phyloP scores from a whole-genome alignment of 2,329 filamentous ascomycete genomes.

The Verticillium zaregamsianum region DNA sequence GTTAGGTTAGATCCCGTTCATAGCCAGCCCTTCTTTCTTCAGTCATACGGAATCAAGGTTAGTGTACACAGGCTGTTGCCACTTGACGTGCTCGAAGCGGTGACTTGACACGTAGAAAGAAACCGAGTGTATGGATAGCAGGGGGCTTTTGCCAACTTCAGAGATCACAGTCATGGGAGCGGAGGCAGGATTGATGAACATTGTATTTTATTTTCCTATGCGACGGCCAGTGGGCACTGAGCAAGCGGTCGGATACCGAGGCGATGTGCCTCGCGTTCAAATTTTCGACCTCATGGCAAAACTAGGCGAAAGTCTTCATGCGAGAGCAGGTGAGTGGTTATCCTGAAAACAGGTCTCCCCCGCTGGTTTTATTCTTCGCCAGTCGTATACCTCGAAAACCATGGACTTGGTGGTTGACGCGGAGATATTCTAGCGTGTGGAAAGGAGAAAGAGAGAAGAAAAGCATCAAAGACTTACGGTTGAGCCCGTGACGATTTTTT shows the following conservation, averaged over 20 bases:
- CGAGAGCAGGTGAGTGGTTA: conserved; percentile 57
- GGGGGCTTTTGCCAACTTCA: too few species aligned
- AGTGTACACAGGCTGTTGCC: neutral
- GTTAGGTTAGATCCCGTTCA: neutral
- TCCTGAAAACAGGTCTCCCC: conserved; percentile 31
- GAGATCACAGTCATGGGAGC: too few species aligned
- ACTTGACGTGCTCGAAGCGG: neutral
- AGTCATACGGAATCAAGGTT: neutral
- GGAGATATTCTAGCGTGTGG: conserved; percentile 80
- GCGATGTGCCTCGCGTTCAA: conserved; percentile 79
- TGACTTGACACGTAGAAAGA: too few species aligned
- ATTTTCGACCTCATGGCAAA: conserved; percentile 64
- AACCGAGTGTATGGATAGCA: too few species aligned
- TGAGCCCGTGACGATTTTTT: neutral
- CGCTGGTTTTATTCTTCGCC: conserved; percentile 70
- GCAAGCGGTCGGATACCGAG: neutral
- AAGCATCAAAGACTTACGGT: neutral
- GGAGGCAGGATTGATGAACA: too few species aligned
- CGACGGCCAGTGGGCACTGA: neutral
- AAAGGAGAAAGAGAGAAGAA: conserved; percentile 12
- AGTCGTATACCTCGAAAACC: conserved; percentile 91
- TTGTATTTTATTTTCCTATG: too few species aligned
- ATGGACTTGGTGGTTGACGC: conserved; percentile 66
- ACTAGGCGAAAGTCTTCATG: conserved; percentile 76
- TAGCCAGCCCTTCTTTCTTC: neutral